These are phyloP conservation scores for Sistotremastrum niveocremeum DNA, from an alignment of 768 basidiomycete genomes.

Conservation along the genomic window DNA sequence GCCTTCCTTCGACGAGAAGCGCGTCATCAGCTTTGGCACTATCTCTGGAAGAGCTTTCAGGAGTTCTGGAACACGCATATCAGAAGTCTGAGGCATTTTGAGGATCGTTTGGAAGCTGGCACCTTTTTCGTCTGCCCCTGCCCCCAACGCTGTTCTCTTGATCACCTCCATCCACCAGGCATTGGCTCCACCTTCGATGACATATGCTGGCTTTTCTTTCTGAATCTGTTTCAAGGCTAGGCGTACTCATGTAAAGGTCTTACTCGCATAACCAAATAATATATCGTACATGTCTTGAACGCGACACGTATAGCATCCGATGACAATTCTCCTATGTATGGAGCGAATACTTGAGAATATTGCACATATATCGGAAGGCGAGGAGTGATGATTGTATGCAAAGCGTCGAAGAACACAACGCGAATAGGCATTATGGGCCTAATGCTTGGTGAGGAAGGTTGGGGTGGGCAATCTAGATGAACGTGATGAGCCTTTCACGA, in stretches of 20 bases:
- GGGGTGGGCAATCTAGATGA: no score
- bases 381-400: conserved; percentile 63
- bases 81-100: no score
- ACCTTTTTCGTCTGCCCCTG: conserved; percentile 53
- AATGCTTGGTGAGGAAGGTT: no score
- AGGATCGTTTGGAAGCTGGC: no score
- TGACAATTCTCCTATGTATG: conserved; percentile 48
- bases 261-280: neutral
- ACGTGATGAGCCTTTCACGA: no score
- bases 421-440: conserved; percentile 22
- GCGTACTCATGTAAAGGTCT: neutral
- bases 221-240: conserved; percentile 40
- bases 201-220: conserved; percentile 44
- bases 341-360: conserved; percentile 51
- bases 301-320: conserved; percentile 39
- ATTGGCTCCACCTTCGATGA: conserved; percentile 27
- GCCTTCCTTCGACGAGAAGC: conserved; percentile 60
- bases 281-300: conserved; percentile 27
- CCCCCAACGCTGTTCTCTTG: conserved; percentile 55
- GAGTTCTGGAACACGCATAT: conserved; percentile 28
- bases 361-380: conserved; percentile 54
- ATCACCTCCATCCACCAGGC: conserved; percentile 76
- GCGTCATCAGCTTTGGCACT: conserved; percentile 42
- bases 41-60: conserved; percentile 40
- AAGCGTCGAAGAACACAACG: conserved; percentile 65